A percentile compares a stretch with the other conserved stretches of the same genome.
Evolutionary conservation across 805 yeast species (phyloP).

Genomic region (Candida gorgasii): DNA sequence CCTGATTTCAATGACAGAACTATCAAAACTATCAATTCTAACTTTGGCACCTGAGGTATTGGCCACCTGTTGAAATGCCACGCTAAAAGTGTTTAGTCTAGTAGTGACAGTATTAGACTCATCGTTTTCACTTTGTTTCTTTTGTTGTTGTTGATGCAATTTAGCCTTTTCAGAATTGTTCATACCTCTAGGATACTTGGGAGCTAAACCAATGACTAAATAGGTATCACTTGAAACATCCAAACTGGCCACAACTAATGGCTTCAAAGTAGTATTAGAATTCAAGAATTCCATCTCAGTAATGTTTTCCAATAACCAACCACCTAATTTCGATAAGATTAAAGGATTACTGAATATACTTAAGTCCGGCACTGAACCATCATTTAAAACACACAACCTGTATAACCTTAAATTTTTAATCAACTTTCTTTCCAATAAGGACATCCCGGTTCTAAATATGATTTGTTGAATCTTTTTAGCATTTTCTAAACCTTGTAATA

Average conservation of each 20-base stretch:
- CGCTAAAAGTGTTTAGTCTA: conserved; percentile 78
- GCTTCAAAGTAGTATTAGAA: conserved; percentile 52
- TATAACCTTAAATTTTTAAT: conserved; percentile 79
- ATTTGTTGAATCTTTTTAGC: conserved; percentile 85
- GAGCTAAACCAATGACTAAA: conserved; percentile 86
- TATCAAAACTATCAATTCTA: conserved; percentile 91
- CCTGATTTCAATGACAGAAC: conserved; percentile 86
- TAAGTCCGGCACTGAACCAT: conserved; percentile 72
- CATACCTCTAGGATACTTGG: conserved; percentile 63
- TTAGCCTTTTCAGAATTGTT: conserved; percentile 36
- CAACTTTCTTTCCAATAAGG: conserved; percentile 79
- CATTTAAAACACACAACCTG: conserved; percentile 84
- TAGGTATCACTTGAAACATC: conserved; percentile 75
- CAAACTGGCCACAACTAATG: conserved; percentile 82
- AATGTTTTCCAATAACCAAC: conserved; percentile 88
- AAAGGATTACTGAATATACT: conserved; percentile 81
- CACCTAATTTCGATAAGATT: conserved; percentile 78
- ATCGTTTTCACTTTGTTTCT: conserved; percentile 20
- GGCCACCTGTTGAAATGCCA: conserved; percentile 89
- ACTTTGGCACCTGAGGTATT: conserved; percentile 82
- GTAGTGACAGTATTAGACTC: conserved; percentile 42
- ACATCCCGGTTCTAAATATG: conserved; percentile 84
- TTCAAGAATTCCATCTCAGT: conserved; percentile 66
- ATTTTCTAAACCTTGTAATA: conserved; percentile 70
- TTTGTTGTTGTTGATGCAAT: conserved; percentile 23